A percentile compares a stretch with the other conserved stretches of the same genome.
These are phyloP conservation scores for Quercus rubra DNA, from an alignment of 306 rosid genomes.

Conservation along the genomic window DNA sequence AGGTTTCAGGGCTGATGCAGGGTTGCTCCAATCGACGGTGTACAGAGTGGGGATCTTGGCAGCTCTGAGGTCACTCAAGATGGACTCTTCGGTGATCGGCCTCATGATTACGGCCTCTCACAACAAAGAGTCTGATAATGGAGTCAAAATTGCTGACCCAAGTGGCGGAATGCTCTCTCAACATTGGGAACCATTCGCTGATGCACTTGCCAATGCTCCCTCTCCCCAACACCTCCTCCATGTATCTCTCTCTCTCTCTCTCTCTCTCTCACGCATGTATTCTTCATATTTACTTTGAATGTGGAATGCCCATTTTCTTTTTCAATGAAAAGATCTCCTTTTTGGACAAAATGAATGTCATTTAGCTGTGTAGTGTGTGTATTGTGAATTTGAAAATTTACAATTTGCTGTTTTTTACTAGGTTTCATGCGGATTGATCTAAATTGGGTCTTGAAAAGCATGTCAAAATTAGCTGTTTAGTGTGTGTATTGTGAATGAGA, in stretches of 20 bases:
- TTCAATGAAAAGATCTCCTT: not conserved
- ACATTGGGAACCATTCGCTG: slow-evolving; percentile 92
- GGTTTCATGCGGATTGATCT: not conserved
- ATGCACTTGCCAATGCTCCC: slow-evolving; percentile 64
- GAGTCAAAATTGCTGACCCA: slow-evolving; percentile 81
- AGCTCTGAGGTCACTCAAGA: slow-evolving; percentile 64
- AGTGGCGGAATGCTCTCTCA: slow-evolving; percentile 89
- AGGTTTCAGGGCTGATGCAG: slow-evolving; percentile 84
- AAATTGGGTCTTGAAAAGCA: not conserved
- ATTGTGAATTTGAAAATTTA: not conserved
- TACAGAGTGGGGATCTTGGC: slow-evolving; percentile 76
- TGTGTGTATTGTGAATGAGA: not conserved
- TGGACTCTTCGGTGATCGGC: slow-evolving; percentile 56
- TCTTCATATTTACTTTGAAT: not conserved
- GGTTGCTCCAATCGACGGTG: slow-evolving; percentile 58
- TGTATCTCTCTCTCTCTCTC: slow-evolving; percentile 8
- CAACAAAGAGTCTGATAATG: slow-evolving; percentile 79
- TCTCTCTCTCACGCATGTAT: not conserved
- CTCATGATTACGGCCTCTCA: slow-evolving; percentile 93
- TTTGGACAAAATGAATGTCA: not conserved
- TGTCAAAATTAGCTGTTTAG: not conserved
- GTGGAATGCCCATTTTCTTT: not conserved
- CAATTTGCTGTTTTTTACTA: not conserved
- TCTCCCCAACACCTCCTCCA: slow-evolving; percentile 55
- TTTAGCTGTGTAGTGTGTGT: not conserved